Evolutionary conservation across 2,329 filamentous ascomycete genomes (phyloP).

Genomic region (Mycocentrospora acerina): DNA sequence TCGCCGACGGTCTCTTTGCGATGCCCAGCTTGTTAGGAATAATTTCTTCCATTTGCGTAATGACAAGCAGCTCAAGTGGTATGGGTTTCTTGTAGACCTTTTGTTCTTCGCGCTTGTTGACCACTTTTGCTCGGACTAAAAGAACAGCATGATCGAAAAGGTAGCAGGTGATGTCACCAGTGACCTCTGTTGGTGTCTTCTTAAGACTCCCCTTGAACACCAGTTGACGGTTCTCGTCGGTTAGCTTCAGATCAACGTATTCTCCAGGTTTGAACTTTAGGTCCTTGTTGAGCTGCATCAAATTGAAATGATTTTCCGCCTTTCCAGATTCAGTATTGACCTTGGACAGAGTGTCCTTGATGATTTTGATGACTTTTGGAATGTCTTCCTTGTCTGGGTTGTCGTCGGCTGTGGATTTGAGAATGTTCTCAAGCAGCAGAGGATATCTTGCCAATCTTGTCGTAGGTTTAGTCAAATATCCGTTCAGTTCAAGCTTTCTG

Average conservation of each 20-base stretch:
- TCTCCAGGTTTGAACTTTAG: conserved; percentile 89
- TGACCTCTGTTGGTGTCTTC: conserved; percentile 83
- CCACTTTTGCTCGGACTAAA: conserved; percentile 85
- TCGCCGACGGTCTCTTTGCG: conserved; percentile 84
- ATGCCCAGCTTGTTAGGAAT: conserved; percentile 73
- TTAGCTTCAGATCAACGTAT: conserved; percentile 89
- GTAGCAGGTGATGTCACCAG: conserved; percentile 84
- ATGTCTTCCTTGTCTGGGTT: conserved; percentile 91
- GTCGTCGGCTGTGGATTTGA: conserved; percentile 87
- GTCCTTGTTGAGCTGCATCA: conserved; percentile 87
- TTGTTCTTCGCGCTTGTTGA: conserved; percentile 90
- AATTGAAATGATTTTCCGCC: conserved; percentile 95
- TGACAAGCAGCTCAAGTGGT: conserved; percentile 86
- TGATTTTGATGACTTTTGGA: conserved; percentile 81
- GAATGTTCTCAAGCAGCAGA: conserved; percentile 82
- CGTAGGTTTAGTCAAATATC: conserved; percentile 96
- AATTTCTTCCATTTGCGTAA: conserved; percentile 96
- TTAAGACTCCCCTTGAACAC: conserved; percentile 94
- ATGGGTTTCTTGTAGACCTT: conserved; percentile 96
- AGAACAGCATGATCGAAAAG: conserved; percentile 95
- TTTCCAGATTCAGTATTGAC: conserved; percentile 97
- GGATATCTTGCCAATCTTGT: conserved; percentile 94
- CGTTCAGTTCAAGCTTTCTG: conserved; percentile 92
- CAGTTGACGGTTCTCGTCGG: conserved; percentile 87
- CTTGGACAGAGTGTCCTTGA: conserved; percentile 80